Percentiles rank a stretch among this genome's conserved stretches.
Evolutionary conservation across 768 basidiomycete genomes (phyloP).

Genomic region (Hypholoma sublateritium): DNA sequence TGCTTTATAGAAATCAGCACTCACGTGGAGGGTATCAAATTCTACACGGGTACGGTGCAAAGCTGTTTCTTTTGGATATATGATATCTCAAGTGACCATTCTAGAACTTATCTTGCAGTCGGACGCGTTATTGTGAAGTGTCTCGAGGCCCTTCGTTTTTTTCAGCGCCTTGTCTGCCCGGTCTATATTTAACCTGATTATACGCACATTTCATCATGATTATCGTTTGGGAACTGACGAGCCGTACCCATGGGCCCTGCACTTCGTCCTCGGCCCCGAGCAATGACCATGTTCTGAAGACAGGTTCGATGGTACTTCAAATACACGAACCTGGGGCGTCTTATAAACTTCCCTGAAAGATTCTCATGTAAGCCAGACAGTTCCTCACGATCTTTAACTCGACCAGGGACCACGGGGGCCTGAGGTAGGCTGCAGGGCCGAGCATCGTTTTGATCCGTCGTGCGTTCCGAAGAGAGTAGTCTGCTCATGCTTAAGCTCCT

Average conservation of each 20-base stretch:
- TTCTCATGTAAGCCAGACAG: no score
- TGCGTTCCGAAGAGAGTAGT: no score
- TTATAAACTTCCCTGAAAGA: neutral
- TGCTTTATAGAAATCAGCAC: slow-evolving; percentile 20
- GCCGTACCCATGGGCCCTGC: neutral
- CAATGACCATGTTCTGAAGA: neutral
- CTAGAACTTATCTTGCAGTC: slow-evolving; percentile 5
- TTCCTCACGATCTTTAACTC: no score
- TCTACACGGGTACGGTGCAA: slow-evolving; percentile 24
- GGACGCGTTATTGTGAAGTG: neutral
- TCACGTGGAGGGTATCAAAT: slow-evolving; percentile 28
- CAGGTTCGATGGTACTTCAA: neutral
- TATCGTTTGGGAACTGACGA: no score
- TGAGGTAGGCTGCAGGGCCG: no score
- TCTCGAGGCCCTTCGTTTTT: no score
- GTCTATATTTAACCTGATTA: neutral
- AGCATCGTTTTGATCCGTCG: no score
- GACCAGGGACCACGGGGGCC: no score
- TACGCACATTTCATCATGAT: no score
- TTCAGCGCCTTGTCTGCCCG: neutral
- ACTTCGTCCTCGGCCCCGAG: neutral
- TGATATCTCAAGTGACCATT: neutral
- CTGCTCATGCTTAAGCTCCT: no score
- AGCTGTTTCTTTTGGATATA: neutral
- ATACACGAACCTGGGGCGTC: neutral